These are phyloP conservation scores for Yamadazyma blattariae DNA, from an alignment of 1,139 yeast species.

Conservation along the genomic window DNA sequence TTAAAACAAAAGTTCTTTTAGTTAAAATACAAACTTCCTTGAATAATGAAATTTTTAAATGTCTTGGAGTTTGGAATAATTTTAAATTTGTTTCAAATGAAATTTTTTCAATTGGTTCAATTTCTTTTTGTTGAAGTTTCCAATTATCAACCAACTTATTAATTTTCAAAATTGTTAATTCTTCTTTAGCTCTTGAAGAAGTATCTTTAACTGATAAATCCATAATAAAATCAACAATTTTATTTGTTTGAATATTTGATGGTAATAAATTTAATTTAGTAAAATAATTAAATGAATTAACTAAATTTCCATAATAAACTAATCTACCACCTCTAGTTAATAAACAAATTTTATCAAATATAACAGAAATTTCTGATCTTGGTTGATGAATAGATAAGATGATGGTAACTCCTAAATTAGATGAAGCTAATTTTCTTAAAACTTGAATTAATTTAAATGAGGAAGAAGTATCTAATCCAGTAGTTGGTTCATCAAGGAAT, in stretches of 20 bases:
- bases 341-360: conserved; percentile 72
- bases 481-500: conserved; percentile 86
- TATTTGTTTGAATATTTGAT: conserved; percentile 9
- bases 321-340: conserved; percentile 66
- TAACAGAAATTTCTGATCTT: conserved; percentile 62
- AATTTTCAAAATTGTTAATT: conserved; percentile 42
- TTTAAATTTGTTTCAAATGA: conserved; percentile 23
- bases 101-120: conserved; percentile 9
- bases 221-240: conserved; percentile 62
- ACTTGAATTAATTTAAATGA: conserved; percentile 66
- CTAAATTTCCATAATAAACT: conserved; percentile 56
- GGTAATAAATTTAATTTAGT: conserved; percentile 22
- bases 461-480: conserved; percentile 81
- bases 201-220: conserved; percentile 71
- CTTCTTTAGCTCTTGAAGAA: conserved; percentile 40
- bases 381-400: conserved; percentile 85
- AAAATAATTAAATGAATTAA: conserved; percentile 51
- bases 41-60: conserved; percentile 27
- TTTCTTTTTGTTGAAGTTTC: conserved; percentile 27
- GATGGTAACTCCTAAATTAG: conserved; percentile 62
- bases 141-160: conserved; percentile 47
- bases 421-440: conserved; percentile 49
- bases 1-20: conserved; percentile 51
- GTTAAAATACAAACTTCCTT: conserved; percentile 55
- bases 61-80: conserved; percentile 24